Base-by-base conservation (phyloP, 352 stramenopile genomes). In the Phytophthora sansomeana region DNA sequence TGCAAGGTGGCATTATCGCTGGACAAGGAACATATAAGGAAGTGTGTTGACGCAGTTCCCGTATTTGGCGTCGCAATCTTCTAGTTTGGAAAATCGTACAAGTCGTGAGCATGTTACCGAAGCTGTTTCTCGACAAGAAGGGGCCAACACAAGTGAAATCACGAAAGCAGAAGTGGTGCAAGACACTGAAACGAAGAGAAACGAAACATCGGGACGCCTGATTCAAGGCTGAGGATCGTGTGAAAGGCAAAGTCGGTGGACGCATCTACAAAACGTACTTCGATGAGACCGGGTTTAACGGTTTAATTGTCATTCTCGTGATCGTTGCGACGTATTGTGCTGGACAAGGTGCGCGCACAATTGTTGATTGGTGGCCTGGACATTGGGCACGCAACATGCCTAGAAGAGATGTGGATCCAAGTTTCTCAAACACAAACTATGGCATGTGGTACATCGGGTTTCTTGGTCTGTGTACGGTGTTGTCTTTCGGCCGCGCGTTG, bases 1-100 rank as follows among this genome's bases (percentile, higher is more conserved):
- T 98, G 42, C 51, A 78, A 4, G 65, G 96, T 43, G 93, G 93
- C 3, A 39, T 44, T 8, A 85, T 98, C 30, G 75, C 72, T 2
- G 88, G 95, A 39, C 63, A 90, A 32, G 96, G 92, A 2, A 81
- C 76, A 0, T 98, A 86, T 58, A 26, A 74, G 21, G 21, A 4
- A 80, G 91, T 5, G 69, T 98, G 10, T 66, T 83, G 21, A 64
- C 48, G 4, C 65, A 52, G 21, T 80, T 86, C 39, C 56, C 71
- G 11, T 24, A 78, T 17, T 51, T 88, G 6, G 33, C 21, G 21
- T 41, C 8, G 33, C 32, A 58, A 32, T 44, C 13, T 32, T 24
- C 21, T 24, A 24, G 21, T 24, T 24, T 24, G 1, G 21, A 24
- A 24, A 24, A 24, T 3, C 21, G 3, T 24, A 24, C 21, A 50